Evolutionary conservation across 2,329 filamentous ascomycete genomes (phyloP).

Genomic region (Fusarium oxysporum): DNA sequence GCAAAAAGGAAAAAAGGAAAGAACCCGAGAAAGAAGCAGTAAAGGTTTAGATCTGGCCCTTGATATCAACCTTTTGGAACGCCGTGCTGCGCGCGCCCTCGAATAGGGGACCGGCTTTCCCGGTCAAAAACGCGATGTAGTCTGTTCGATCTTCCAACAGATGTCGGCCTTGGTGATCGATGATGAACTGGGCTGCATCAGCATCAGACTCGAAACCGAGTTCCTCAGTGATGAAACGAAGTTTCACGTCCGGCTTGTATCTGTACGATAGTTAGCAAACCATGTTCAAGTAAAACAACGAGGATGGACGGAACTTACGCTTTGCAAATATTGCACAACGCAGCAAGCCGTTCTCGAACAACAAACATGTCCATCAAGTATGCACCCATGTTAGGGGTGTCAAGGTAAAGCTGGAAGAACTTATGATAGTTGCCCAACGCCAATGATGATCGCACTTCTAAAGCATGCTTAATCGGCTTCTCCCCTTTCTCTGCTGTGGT

Average conservation of each 20-base stretch:
- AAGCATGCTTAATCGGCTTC: conserved; percentile 85
- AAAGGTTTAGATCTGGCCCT: conserved; percentile 84
- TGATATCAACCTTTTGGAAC: conserved; percentile 92
- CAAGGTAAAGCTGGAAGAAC: conserved; percentile 96
- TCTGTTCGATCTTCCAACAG: conserved; percentile 82
- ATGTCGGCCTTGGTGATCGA: conserved; percentile 79
- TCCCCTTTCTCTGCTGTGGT: conserved; percentile 95
- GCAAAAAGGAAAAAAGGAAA: conserved; percentile 17
- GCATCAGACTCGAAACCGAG: conserved; percentile 94
- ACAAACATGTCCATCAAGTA: conserved; percentile 99
- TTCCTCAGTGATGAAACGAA: conserved; percentile 94
- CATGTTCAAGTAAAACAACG: neutral
- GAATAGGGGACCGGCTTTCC: conserved; percentile 79
- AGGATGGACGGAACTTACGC: conserved; percentile 73
- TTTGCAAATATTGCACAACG: conserved; percentile 92
- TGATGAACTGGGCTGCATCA: conserved; percentile 90
- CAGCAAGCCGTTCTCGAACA: conserved; percentile 88
- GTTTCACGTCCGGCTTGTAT: conserved; percentile 89
- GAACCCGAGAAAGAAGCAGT: conserved; percentile 17
- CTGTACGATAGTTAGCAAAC: conserved; percentile 67
- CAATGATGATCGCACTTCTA: conserved; percentile 89
- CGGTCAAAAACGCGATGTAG: conserved; percentile 77
- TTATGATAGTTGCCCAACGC: conserved; percentile 96
- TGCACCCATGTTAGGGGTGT: conserved; percentile 95
- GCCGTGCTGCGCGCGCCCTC: conserved; percentile 78